These are phyloP conservation scores for Penicillium cosmopolitanum DNA, from an alignment of 495 filamentous ascomycete genomes.

Conservation along the genomic window DNA sequence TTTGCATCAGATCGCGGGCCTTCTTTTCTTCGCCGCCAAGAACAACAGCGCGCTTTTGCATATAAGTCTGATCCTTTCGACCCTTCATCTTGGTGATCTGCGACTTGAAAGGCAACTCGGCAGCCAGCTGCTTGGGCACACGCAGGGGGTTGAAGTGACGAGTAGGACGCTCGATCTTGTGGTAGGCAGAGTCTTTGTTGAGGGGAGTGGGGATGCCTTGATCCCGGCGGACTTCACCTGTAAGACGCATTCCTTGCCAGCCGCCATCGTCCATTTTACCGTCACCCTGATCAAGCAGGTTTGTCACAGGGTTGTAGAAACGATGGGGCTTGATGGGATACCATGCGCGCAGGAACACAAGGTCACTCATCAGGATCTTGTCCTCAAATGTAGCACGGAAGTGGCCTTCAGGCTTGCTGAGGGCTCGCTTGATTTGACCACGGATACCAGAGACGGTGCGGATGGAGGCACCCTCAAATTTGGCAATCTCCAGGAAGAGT, in stretches of 20 bases:
- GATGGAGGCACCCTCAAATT: constrained; percentile 95
- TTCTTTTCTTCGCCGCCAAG: constrained; percentile 81
- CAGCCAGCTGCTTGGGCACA: constrained; percentile 81
- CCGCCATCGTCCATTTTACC: constrained; percentile 42
- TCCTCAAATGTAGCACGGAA: constrained; percentile 98
- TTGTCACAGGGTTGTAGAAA: constrained; percentile 96
- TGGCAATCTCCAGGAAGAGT: constrained; percentile 89
- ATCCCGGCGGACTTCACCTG: constrained; percentile 86
- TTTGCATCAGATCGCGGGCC: constrained; percentile 88
- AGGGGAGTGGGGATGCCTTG: constrained; percentile 75
- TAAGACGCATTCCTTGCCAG: constrained; percentile 90
- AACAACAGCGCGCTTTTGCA: constrained; percentile 93
- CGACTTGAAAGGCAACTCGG: constrained; percentile 87
- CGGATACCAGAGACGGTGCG: constrained; percentile 94
- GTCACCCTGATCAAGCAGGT: constrained; percentile 65
- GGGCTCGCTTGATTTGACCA: constrained; percentile 93
- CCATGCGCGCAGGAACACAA: constrained; percentile 95
- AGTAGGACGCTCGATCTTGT: constrained; percentile 73
- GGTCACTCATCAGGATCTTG: constrained; percentile 94
- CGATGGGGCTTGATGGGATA: constrained; percentile 91
- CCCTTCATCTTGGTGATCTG: constrained; percentile 83
- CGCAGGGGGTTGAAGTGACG: constrained; percentile 94
- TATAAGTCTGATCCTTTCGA: constrained; percentile 81
- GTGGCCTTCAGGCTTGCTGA: constrained; percentile 89
- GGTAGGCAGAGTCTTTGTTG: constrained; percentile 80